Evolutionary conservation across 164 flowering plant genomes (phyloP), one percentile per base, ranked within the genome.

Genomic region (Nymphaea colorata): DNA sequence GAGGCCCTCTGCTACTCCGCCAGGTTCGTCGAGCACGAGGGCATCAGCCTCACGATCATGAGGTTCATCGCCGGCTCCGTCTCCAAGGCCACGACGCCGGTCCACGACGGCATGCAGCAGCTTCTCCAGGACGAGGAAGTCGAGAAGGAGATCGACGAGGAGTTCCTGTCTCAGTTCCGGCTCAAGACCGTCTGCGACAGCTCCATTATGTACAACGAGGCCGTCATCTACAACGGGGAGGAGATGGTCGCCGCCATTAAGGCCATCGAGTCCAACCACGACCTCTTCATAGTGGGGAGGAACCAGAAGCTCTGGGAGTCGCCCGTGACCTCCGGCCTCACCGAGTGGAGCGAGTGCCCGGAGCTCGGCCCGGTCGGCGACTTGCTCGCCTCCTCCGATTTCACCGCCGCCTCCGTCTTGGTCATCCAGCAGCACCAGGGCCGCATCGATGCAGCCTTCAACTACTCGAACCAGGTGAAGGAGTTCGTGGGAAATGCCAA

Each of bases 301-400:
- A 45, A 10, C 53, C 53, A 45, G 5, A 10, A 45, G 10, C 10
- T 45, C 53, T 45, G 10, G 53, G 5, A 45, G 2, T 45, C 10
- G 5, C 53, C 53, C 53, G 10, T 59, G 41, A 68, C 42, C 0
- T 17, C 3, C 42, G 62, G 69, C 5, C 55, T 67, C 5, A 57
- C 47, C 14, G 71, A 60, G 51, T 78, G 72, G n/a, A 68, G 61
- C 42, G 87, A 86, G 2, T 83, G 79, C 47, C 85, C 88, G 3
- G 97, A 91, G 67, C 61, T 91, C n/a, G 97, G 97, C 3, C 90
- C 90, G 5, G 64, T 87, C 0, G 97, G 90, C 1, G 79, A 70
- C 57, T 67, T 89, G 67, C 69, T 91, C 71, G 72, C 76, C 4
- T 80, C 84, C 3, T 62, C 83, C 0, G 82, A 78, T 41, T 72